Evolutionary conservation across 225 moss, liverwort and hornwort genomes (phyloP), one percentile per base, ranked within the genome.

Genomic region (Takakia lepidozioides): DNA sequence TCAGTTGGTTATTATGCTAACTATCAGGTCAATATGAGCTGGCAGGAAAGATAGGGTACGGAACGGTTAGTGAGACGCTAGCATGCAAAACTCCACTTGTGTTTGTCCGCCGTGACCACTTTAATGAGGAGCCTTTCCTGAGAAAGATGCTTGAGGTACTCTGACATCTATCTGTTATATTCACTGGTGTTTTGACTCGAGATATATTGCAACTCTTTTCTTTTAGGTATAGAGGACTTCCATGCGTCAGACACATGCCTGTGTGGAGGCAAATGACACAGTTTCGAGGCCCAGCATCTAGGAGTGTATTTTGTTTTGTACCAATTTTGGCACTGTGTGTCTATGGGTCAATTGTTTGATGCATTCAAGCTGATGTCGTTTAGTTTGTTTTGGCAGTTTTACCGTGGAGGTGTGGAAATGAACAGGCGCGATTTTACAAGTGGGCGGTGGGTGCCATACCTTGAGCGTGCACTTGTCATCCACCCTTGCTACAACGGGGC

Each of bases 41-140:
- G n/a, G 59, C 82, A 85, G 88, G 93, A 1, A 89, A 93, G 58
- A 86, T 93, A 63, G 93, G 93, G 26, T 84, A 93, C 54, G 93
- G 93, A 47, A 93, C 81, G 32, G 86, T 89, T 34, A 93, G 93
- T 73, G 86, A 93, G 66, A 70, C 76, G 3, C 57, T 93, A 57
- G 79, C 93, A 35, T 84, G 79, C 68, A 82, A 74, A 51, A 79
- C 74, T 25, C 86, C 93, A 27, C 76, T 93, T 59, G 79, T 89
- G 29, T 93, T 78, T 54, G 60, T 93, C 48, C 86, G 93, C 24
- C 86, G 86, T 50, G 93, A 93, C 57, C 84, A 89, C 39, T 93
- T 93, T 39, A 89, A 79, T 37, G 89, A 93, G 58, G 93, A 93
- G 52, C 89, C 93, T 3, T 89, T 93, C 49, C 65, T 93, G 35